Percentiles rank a stretch among this genome's conserved stretches.
These are phyloP conservation scores for Aspergillus versicolor DNA, from an alignment of 2,329 filamentous ascomycete species.

Conservation along the genomic window DNA sequence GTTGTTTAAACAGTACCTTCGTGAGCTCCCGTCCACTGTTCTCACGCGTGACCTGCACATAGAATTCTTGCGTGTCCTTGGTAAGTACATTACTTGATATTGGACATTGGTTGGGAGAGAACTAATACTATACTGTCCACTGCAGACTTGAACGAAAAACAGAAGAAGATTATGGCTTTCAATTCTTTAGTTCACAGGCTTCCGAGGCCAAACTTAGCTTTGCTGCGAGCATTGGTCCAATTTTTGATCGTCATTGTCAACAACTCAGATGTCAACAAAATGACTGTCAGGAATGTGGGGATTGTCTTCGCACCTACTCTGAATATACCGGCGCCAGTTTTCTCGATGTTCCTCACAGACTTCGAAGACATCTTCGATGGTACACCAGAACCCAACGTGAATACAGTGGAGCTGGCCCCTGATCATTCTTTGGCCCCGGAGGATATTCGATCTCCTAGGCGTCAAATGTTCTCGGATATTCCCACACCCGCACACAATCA, in stretches of 20 bases:
- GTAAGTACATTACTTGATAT: conserved; percentile 37
- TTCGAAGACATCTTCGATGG: conserved; percentile 82
- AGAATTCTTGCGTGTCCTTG: conserved; percentile 79
- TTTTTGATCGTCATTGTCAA: conserved; percentile 93
- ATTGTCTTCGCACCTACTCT: conserved; percentile 97
- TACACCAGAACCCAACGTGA: conserved; percentile 49
- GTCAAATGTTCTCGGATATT: conserved; percentile 66
- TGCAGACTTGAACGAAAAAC: conserved; percentile 68
- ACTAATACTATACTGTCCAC: conserved; percentile 7
- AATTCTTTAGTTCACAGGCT: conserved; percentile 76
- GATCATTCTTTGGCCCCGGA: conserved; percentile 48
- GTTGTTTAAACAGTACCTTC: conserved; percentile 87
- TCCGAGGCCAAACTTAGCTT: conserved; percentile 74
- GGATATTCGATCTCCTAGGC: conserved; percentile 62
- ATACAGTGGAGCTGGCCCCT: conserved; percentile 45
- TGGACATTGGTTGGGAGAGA: not conserved
- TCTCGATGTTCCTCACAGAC: conserved; percentile 89
- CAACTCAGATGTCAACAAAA: conserved; percentile 88
- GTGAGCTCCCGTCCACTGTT: conserved; percentile 87
- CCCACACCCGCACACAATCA: conserved; percentile 64
- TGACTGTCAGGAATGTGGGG: conserved; percentile 95
- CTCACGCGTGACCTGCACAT: conserved; percentile 86
- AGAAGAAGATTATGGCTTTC: conserved; percentile 74
- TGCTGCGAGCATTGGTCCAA: conserved; percentile 80
- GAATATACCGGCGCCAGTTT: conserved; percentile 92